phyloP scores from a whole-genome alignment of 116 monocot species.

The Iris pallida region DNA sequence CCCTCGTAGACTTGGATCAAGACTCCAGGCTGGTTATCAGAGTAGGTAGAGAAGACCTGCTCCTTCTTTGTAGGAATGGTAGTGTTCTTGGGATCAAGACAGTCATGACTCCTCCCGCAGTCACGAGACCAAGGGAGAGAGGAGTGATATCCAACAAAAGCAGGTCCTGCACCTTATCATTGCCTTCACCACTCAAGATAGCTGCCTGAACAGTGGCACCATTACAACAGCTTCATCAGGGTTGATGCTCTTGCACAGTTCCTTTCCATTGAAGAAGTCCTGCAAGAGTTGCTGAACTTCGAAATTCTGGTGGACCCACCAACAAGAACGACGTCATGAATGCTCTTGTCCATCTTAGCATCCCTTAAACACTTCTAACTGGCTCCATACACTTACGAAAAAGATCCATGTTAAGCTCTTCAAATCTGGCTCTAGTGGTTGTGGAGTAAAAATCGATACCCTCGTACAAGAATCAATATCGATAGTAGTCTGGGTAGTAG shows the following conservation, averaged over 20 bases:
- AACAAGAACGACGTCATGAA: conserved; percentile 49
- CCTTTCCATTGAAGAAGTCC: conserved; percentile 56
- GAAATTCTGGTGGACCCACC: conserved; percentile 53
- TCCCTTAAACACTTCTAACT: conserved; percentile 54
- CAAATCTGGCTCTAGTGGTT: conserved; percentile 36
- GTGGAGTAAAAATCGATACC: conserved; percentile 49
- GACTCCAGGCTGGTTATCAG: conserved; percentile 13
- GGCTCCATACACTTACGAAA: conserved; percentile 57
- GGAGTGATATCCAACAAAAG: conserved; percentile 59
- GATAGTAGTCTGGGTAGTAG: conserved; percentile 54
- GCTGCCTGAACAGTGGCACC: conserved; percentile 61
- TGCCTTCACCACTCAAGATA: conserved; percentile 49
- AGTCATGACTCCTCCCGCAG: conserved; percentile 52
- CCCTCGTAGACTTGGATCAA: conserved; percentile 15
- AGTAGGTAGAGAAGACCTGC: conserved; percentile 13
- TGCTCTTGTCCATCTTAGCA: conserved; percentile 53
- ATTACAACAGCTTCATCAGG: conserved; percentile 60
- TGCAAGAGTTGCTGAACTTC: conserved; percentile 51
- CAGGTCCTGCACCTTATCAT: conserved; percentile 52
- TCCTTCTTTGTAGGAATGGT: conserved; percentile 17
- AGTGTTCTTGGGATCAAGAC: conserved; percentile 38
- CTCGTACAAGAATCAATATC: conserved; percentile 53
- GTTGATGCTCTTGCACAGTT: conserved; percentile 67
- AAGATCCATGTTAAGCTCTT: conserved; percentile 33
- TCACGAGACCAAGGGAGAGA: conserved; percentile 41